Base-by-base conservation (phyloP, 2,329 filamentous ascomycete genomes). In the Davidsoniella australis region DNA sequence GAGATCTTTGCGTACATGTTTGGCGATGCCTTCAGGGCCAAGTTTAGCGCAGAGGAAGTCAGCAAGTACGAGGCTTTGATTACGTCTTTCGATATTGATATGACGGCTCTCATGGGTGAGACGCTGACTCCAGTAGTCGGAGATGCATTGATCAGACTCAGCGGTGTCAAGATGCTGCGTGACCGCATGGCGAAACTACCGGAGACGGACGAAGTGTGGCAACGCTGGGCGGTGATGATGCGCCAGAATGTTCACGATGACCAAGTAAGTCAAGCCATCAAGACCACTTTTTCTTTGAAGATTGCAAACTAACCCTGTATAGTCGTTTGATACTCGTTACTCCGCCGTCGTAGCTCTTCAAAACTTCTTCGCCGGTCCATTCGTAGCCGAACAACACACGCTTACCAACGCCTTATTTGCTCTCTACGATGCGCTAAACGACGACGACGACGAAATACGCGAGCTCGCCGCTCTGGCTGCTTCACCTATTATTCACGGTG, bases 391-490 rank as follows among this genome's bases (percentile, higher is more conserved):
- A 58, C 44, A 43, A 56, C 38, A 56, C 53, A 59, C 61, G 12
- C 64, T 76, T 33, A 62, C 85, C 1, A 66, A 74, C 1, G 66
- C 75, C 26, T 72, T 82, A 47, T 61, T 86, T 4, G 68, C 80
- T 3, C 66, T 89, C 1, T 88, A 91, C 62, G 80, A 86, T 59
- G 69, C 78, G 42, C 70, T 94, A 4, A 83, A 85, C 59, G 91
- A 96, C 59, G 89, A 96, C 59, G 89, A 96, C 59, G 85, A 94
- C 54, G 87, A 95, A 51, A 75, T 95, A 54, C 77, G 89, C 41
- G 73, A 80, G 33, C 61, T 74, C 1, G 81, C 80, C 6, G 74
- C 79, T 2, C 53, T 57, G 0, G 69, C 74, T 1, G 67, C 71
- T 0, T 60, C 63, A 4, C 60, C 58, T 18, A 61, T 83, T 20